Conservation (phyloP, 768 basidiomycete genomes). For the Boletus vermiculosoides region DNA sequence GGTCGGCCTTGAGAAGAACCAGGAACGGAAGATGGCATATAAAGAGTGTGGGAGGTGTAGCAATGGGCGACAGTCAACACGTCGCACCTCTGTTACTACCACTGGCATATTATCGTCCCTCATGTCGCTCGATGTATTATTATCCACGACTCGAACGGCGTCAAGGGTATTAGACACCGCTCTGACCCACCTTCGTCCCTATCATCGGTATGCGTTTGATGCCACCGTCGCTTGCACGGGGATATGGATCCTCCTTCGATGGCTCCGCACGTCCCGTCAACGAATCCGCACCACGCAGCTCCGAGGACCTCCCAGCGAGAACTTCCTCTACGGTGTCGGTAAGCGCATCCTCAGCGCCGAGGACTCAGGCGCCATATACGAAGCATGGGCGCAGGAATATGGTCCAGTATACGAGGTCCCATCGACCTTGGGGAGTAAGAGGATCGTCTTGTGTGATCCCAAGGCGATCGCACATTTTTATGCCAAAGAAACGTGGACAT, state of each 20-base stretch:
- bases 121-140: not conserved
- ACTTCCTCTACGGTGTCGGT: slow-evolving; percentile 19
- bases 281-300: slow-evolving; percentile 14
- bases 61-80: not conserved
- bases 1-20: not conserved
- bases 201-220: not conserved
- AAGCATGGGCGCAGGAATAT: slow-evolving; percentile 23
- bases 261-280: not conserved
- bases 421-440: slow-evolving; percentile 8
- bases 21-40: not conserved
- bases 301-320: slow-evolving; percentile 17
- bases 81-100: not conserved
- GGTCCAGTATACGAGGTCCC: slow-evolving; percentile 19
- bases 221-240: not conserved
- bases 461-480: slow-evolving; percentile 30
- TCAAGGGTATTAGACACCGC: not conserved
- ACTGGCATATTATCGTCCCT: not conserved
- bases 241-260: slow-evolving; percentile 10
- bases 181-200: not conserved
- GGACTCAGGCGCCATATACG: slow-evolving; percentile 13
- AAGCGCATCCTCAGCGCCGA: not conserved
- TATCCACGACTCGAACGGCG: not conserved
- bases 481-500: slow-evolving; percentile 30
- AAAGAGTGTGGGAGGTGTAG: not conserved
- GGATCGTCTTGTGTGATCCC: slow-evolving; percentile 37